These are phyloP conservation scores for Cryptosporidium andersoni DNA, from an alignment of 169 alveolate genomes.

Conservation along the genomic window DNA sequence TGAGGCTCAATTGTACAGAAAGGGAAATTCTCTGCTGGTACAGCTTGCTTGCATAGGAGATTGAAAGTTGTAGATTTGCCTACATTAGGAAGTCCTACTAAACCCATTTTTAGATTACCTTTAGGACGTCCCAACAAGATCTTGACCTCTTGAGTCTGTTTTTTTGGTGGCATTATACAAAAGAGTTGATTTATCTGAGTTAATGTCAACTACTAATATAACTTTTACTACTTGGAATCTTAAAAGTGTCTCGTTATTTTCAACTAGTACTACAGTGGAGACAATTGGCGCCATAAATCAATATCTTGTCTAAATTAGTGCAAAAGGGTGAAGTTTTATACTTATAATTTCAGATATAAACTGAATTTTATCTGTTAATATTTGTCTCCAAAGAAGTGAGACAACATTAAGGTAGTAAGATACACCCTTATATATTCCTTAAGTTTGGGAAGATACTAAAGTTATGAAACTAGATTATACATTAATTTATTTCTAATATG, in stretches of 20 bases:
- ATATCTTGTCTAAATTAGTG: too few relatives aligned
- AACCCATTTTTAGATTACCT: constrained; percentile 94
- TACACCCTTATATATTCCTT: too few relatives aligned
- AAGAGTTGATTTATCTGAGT: not conserved
- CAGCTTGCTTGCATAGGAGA: constrained; percentile 91
- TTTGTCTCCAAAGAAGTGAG: not conserved
- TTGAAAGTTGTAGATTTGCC: constrained; percentile 98
- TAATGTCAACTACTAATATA: too few relatives aligned
- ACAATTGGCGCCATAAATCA: too few relatives aligned
- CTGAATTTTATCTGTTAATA: not conserved
- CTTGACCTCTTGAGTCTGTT: constrained; percentile 78
- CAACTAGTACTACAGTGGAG: too few relatives aligned
- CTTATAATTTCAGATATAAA: not conserved
- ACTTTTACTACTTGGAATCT: too few relatives aligned
- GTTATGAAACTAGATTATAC: not conserved
- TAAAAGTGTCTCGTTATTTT: too few relatives aligned
- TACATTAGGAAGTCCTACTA: constrained; percentile 98
- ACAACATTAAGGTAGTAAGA: too few relatives aligned
- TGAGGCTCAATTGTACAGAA: constrained; percentile 98
- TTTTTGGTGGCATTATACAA: constrained; percentile 82
- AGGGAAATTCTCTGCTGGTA: constrained; percentile 98
- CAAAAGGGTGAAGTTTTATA: not conserved
- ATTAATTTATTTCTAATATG: not conserved
- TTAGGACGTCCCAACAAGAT: constrained; percentile 80
- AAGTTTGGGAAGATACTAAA: too few relatives aligned